Base-by-base conservation (phyloP, 352 stramenopile species). In the Phytophthora sp. region DNA sequence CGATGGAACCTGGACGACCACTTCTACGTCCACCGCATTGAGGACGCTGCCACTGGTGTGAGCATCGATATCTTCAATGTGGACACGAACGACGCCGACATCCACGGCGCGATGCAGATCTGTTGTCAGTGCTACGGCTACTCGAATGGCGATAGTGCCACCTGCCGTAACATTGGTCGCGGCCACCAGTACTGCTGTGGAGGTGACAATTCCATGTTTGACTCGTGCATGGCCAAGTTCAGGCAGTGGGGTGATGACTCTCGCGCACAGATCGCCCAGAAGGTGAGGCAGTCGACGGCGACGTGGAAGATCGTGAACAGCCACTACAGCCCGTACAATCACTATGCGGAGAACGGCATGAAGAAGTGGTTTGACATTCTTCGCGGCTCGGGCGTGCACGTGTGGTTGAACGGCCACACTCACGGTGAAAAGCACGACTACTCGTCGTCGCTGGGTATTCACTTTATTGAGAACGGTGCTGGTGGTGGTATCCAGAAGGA, bases 271-370 rank as follows among this genome's bases (percentile, higher is more conserved):
- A 27, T 69, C 3, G 61, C 61, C 0, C 33, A 57, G 33, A 63
- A 69, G 44, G 61, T 69, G 13, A 63, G 58, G 21, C 33, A 47
- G 33, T 69, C 61, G n/a, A 69, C 54, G 3, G 61, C 61, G 2
- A 69, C 61, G n/a, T 63, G 61, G 61, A 69, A 69, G 31, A 69
- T 68, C 4, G 51, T 68, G 12, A 68, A 63, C 51, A 57, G 41
- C 31, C 60, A 68, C 33, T 68, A 68, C 33, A 42, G 61, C 11
- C 26, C 49, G 7, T 71, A 57, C 24, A 49, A 56, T 29, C 63
- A 71, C 56, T 71, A 71, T 41, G 41, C 31, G 7, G 47, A 60
- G 31, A n/a, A 29, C 18, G 47, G 47, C 9, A 71, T 71, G 63
- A 71, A 60, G 2, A 66, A 71, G 16, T 71, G 63, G 63, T 66